Evolutionary conservation across 352 stramenopile species (phyloP), one percentile per base, ranked within the genome.

Genomic region (Phytophthora crassamura): DNA sequence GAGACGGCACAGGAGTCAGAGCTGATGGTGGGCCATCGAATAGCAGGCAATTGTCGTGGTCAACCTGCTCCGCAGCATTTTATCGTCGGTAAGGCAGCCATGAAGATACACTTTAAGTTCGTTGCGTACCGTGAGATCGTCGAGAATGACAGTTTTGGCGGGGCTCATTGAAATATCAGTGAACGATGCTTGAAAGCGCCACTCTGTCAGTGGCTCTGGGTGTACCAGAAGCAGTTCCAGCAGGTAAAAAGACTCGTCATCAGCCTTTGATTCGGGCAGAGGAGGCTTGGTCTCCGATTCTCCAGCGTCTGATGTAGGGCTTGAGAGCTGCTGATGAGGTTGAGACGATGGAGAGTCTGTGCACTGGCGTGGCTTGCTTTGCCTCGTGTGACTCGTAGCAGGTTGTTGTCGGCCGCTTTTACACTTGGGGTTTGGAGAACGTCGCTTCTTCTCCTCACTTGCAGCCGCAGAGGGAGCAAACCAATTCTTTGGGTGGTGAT

Each of bases 191-290:
- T 70, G 71, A 45, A 89, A 89, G 0, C 61, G 55, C 78, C 80
- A 89, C 2, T 61, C 22, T 14, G 42, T 48, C 14, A 89, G 64
- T 18, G 67, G 64, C 25, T 75, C 56, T 9, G 76, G 59, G 15
- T 89, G 72, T 0, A 85, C 72, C 7, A 89, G 47, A 0, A 76
- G 64, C 16, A 89, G 52, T 38, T 89, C 80, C 28, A 89, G 51
- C 41, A 63, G 73, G 41, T 89, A 89, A 41, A 89, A 89, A 3
- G 71, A 68, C 0, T 64, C 49, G 36, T 83, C 72, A 9, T 84
- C 69, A 4, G 64, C 63, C 32, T 61, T 74, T 20, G 39, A n/a
- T n/a, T 38, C 7, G 1, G 43, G 35, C 12, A 22, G 33, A 22
- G 32, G 8, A 10, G 22, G 22, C 20, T 36, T 34, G 36, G 36